Base-by-base conservation (phyloP, 1,284 basidiomycete genomes). In the Leucoagaricus sp. region DNA sequence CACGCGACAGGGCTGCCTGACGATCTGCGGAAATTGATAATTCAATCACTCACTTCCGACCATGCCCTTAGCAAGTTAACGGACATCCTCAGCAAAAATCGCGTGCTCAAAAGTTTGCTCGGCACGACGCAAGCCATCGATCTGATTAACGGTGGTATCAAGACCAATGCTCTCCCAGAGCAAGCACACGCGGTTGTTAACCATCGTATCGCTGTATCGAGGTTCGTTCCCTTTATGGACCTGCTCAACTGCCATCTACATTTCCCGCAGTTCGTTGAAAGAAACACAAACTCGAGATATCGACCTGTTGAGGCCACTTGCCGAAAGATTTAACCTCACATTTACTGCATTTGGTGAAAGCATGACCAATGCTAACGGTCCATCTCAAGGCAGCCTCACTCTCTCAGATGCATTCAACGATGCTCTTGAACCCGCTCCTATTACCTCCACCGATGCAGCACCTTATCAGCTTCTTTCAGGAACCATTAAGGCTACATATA, bases 121-220 rank as follows among this genome's bases (percentile, higher is more conserved):
- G 75, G 79, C 28, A 92, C 87, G 2, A 89, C 88, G 0, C 87
- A 89, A 65, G 88, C 89, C 1, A 77, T 85, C 38, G 87, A 89
- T 63, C 67, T 90, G 6, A 78, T 90, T 42, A 65, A 74, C 6
- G 88, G 87, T 2, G 88, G 89, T 15, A 83, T 88, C 40, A 90
- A 91, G 71, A 74, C 77, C 50, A 87, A 86, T 61, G 84, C 84
- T 1, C 73, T 86, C 1, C 85, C 84, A 1, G 84, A 86, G 67
- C 71, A 72, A 54, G 79, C 79, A 1, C 77, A 70, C 60, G 82
- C 82, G 4, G 66, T 82, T 19, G 74, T 87, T 52, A 86, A 89
- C 62, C 84, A 85, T 61, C 80, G 85, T 12, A 82, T 87, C 57
- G 76, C 80, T 6, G 77, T 78, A n/a, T 67, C 72, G 25, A 80